phyloP scores from a whole-genome alignment of 192 early-diverging fungal genomes.

The Pecoramyces ruminantium region DNA sequence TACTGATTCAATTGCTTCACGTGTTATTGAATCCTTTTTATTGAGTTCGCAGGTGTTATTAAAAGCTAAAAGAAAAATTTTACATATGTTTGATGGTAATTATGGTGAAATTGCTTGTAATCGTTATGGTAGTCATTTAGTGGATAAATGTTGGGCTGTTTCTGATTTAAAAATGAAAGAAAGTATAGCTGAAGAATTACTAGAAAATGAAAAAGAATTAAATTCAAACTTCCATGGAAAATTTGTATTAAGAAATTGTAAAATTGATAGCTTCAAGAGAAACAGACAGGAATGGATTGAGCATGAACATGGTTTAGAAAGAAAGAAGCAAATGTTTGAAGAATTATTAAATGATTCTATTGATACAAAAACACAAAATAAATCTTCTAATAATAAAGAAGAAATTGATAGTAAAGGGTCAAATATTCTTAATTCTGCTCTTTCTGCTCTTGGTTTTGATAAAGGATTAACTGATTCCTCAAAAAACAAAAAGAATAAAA shows the following conservation, averaged over 20 bases:
- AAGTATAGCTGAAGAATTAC: conserved; percentile 52
- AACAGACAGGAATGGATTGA: conserved; percentile 61
- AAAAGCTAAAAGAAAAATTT: conserved; percentile 48
- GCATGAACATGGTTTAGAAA: conserved; percentile 50
- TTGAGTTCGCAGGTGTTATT: conserved; percentile 26
- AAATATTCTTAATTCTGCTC: conserved; percentile 17
- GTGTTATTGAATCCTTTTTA: conserved; percentile 52
- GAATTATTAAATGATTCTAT: conserved; percentile 47
- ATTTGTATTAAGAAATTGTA: conserved; percentile 60
- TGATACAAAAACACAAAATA: conserved; percentile 7
- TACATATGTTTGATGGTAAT: conserved; percentile 32
- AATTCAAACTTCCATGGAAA: conserved; percentile 48
- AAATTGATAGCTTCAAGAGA: conserved; percentile 55
- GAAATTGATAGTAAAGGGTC: conserved; percentile 6
- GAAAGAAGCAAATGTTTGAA: conserved; percentile 61
- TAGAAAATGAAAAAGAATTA: conserved; percentile 29
- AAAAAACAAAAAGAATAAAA: conserved; percentile 25
- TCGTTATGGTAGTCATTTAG: conserved; percentile 59
- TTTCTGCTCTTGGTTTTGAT: conserved; percentile 35
- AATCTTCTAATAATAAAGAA: conserved; percentile 5
- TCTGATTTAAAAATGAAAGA: conserved; percentile 58
- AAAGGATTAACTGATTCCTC: conserved; percentile 17
- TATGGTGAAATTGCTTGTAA: conserved; percentile 44
- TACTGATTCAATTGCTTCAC: conserved; percentile 50
- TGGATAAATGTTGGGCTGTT: conserved; percentile 59